These are phyloP conservation scores for Perkinsus olseni DNA, from an alignment of 169 alveolate genomes.

Conservation along the genomic window DNA sequence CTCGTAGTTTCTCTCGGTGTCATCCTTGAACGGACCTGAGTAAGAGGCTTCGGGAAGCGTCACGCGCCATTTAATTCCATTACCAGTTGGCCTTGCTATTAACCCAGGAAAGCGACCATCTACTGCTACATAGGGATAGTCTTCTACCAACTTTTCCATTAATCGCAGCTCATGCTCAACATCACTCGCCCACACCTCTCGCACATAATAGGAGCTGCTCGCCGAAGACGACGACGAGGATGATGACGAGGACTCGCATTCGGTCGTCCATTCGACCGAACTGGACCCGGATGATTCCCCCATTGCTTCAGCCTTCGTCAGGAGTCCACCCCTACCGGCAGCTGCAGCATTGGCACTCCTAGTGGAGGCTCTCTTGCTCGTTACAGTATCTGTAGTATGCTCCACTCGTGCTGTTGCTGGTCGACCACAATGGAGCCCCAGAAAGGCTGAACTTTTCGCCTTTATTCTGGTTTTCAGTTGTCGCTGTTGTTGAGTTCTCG, in stretches of 20 bases:
- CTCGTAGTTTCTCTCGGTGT: neutral
- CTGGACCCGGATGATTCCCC: neutral
- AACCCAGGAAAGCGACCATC: neutral
- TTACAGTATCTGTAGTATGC: no score
- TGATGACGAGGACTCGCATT: neutral
- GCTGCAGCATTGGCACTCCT: no score
- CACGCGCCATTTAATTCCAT: neutral
- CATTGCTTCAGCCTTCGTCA: no score
- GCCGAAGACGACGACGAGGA: no score
- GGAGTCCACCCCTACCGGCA: no score
- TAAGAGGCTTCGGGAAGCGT: neutral
- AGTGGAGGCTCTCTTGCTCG: no score
- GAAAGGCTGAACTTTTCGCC: no score
- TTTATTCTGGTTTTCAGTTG: no score
- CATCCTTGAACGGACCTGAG: neutral
- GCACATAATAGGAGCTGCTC: neutral
- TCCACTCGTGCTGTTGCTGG: no score
- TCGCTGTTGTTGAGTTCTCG: no score
- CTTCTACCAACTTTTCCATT: neutral
- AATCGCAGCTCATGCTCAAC: neutral
- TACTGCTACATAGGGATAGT: neutral
- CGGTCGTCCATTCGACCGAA: neutral
- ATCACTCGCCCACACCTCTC: neutral
- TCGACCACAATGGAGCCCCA: no score
- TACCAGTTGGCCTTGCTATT: neutral